Percentiles rank a stretch among this genome's conserved stretches.
Conservation (phyloP, 441 rosid genomes). For the Rhodomyrtus psidioides region DNA sequence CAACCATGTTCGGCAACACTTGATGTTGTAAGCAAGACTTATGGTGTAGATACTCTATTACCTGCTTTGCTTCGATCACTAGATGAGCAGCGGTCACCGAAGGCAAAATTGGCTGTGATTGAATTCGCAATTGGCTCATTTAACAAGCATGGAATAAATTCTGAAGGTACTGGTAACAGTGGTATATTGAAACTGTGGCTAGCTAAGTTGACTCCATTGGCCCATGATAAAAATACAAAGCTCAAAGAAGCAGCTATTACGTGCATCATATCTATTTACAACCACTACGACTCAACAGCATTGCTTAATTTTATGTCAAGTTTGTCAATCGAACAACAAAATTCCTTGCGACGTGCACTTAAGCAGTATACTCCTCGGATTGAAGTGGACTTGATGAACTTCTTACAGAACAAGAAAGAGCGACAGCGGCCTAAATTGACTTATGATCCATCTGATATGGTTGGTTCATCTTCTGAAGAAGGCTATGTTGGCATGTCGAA, state of each 20-base stretch:
- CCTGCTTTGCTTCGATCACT: slow-evolving; percentile 94
- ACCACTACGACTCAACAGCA: slow-evolving; percentile 77
- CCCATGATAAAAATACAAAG: slow-evolving; percentile 84
- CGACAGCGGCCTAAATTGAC: slow-evolving; percentile 75
- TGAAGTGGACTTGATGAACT: slow-evolving; percentile 95
- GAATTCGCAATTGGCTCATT: slow-evolving; percentile 87
- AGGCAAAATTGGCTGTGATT: slow-evolving; percentile 98
- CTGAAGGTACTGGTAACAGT: slow-evolving; percentile 74
- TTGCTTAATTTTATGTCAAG: slow-evolving; percentile 90
- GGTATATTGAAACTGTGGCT: slow-evolving; percentile 96
- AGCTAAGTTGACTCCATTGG: slow-evolving; percentile 82
- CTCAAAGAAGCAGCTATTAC: slow-evolving; percentile 90
- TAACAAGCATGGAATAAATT: slow-evolving; percentile 63
- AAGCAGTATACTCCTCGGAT: slow-evolving; percentile 96
- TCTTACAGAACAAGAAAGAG: slow-evolving; percentile 90
- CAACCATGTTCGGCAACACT: slow-evolving; percentile 80
- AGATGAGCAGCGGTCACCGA: slow-evolving; percentile 98
- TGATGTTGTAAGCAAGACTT: slow-evolving; percentile 86
- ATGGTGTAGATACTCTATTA: slow-evolving; percentile 81
- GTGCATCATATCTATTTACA: slow-evolving; percentile 90
- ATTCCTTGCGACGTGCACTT: slow-evolving; percentile 85
- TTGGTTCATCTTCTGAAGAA: slow-evolving; percentile 90
- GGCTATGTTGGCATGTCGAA: slow-evolving; percentile 61
- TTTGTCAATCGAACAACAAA: slow-evolving; percentile 96
- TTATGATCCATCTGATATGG: slow-evolving; percentile 79